A percentile compares a stretch with the other conserved stretches of the same genome.
These are phyloP conservation scores for Talaromyces trachyspermus DNA, from an alignment of 495 filamentous ascomycete species.

Conservation along the genomic window DNA sequence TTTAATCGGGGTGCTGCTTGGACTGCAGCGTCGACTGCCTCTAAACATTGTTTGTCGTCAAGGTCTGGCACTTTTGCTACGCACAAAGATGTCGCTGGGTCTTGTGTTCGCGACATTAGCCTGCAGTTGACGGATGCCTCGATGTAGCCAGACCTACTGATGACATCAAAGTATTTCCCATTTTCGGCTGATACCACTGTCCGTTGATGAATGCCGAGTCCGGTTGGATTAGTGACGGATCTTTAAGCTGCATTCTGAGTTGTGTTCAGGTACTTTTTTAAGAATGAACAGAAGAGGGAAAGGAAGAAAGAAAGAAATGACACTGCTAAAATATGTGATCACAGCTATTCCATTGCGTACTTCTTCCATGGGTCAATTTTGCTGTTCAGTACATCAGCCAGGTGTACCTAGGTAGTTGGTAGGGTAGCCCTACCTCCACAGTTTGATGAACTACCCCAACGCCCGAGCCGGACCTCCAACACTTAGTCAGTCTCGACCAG, in stretches of 20 bases:
- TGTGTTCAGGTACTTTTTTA: neutral
- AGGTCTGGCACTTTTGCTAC: neutral
- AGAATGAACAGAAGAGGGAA: neutral
- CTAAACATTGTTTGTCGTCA: neutral
- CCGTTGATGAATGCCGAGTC: neutral
- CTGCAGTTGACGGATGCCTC: neutral
- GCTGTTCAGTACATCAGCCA: neutral
- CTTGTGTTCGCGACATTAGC: neutral
- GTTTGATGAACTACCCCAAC: neutral
- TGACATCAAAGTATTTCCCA: neutral
- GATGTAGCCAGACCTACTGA: neutral
- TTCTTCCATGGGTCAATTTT: no score
- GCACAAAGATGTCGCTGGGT: neutral
- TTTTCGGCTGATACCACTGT: neutral
- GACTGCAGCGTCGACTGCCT: conserved; percentile 9
- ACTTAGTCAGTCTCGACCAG: neutral
- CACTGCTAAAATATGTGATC: neutral
- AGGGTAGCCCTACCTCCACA: neutral
- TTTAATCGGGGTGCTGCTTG: conserved; percentile 10
- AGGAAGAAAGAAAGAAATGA: neutral
- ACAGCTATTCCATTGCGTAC: no score
- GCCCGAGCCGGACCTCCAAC: neutral
- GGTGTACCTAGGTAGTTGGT: neutral
- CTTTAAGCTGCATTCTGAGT: neutral
- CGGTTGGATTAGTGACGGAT: neutral